Percentiles rank a stretch among this genome's conserved stretches.
Conservation (phyloP, 148 eudicot genomes). For the Camellia lanceoleosa region DNA sequence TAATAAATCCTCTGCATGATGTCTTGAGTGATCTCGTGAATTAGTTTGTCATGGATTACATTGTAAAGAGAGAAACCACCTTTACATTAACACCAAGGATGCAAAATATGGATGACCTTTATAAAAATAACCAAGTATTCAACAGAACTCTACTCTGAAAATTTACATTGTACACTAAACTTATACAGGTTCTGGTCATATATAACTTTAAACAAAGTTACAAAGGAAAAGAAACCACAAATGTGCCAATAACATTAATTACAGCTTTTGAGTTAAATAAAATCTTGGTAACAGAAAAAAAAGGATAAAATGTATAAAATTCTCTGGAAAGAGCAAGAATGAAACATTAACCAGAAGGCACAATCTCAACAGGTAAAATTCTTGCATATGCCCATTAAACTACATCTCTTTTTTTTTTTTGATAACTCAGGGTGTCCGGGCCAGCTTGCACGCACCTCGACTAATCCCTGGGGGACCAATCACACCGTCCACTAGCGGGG, state of each 20-base stretch:
- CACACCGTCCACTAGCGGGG: no score
- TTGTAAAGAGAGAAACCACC: not conserved
- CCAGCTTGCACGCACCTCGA: no score
- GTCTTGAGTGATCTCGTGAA: not conserved
- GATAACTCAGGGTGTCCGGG: no score
- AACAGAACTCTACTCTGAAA: not conserved
- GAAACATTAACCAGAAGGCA: not conserved
- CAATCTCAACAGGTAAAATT: constrained; percentile 3
- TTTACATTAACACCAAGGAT: not conserved
- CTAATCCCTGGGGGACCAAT: no score
- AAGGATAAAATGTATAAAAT: not conserved
- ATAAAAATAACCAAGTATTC: not conserved
- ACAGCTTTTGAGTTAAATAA: no score
- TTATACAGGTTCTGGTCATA: not conserved
- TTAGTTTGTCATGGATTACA: not conserved
- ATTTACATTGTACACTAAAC: not conserved
- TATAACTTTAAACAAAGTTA: not conserved
- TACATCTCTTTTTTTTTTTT: not conserved
- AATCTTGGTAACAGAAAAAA: not conserved
- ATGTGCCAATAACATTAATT: not conserved
- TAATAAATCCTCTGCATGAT: not conserved
- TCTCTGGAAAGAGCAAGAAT: not conserved
- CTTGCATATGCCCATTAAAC: not conserved
- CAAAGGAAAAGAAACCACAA: not conserved
- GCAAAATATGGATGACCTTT: no score